Evolutionary conservation across 2,329 filamentous ascomycete genomes (phyloP).

Genomic region (Cladosporium austrohemisphaericum): DNA sequence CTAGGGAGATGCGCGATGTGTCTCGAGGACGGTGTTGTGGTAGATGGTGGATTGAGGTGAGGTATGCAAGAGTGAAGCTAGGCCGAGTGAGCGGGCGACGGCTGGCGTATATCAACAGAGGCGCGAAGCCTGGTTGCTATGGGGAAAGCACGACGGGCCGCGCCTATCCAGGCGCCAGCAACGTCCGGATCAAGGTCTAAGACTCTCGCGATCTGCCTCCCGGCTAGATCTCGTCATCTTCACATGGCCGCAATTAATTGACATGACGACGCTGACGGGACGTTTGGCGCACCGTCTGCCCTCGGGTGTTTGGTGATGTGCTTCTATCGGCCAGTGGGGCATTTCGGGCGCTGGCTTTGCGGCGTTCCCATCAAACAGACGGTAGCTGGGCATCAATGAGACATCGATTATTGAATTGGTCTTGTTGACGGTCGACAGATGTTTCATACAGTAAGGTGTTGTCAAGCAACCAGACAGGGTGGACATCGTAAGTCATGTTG

Average conservation of each 20-base stretch:
- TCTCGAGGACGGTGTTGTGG: background rate
- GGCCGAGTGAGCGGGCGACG: slow-evolving; percentile 3
- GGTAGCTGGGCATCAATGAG: no score
- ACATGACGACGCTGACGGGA: slow-evolving; percentile 1
- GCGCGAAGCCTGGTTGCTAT: slow-evolving; percentile 5
- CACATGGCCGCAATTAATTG: no score
- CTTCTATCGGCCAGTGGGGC: no score
- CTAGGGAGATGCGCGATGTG: background rate
- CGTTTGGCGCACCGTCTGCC: background rate
- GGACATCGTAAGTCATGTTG: no score
- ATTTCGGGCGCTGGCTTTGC: no score
- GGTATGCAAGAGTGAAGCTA: slow-evolving; percentile 13
- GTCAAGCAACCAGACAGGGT: no score
- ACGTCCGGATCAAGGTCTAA: slow-evolving; percentile 11
- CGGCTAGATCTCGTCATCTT: background rate
- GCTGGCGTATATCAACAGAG: slow-evolving; percentile 11
- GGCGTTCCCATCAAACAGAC: no score
- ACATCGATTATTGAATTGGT: no score
- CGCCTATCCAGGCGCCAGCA: slow-evolving; percentile 1
- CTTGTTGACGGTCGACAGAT: no score
- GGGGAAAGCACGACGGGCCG: slow-evolving; percentile 10
- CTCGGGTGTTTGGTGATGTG: background rate
- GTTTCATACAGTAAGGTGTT: no score
- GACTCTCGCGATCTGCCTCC: background rate
- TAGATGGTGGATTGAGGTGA: slow-evolving; percentile 1